phyloP scores from a whole-genome alignment of 1,139 yeast species.

The Pichia sp. region DNA sequence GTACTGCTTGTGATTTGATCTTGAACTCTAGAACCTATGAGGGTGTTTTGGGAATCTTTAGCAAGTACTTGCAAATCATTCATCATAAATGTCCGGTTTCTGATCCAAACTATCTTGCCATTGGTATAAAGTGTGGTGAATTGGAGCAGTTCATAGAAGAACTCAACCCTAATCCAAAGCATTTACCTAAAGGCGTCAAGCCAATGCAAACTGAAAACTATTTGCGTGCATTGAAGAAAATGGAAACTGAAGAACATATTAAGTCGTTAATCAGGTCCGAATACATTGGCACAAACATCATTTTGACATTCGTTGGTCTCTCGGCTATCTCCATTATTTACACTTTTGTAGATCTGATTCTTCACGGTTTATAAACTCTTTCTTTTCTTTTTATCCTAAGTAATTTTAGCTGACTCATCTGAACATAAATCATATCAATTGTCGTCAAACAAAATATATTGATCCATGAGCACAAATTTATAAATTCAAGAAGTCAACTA shows the following conservation, averaged over 20 bases:
- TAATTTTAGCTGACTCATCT: not conserved
- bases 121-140: slow-evolving; percentile 83
- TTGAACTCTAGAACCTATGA: slow-evolving; percentile 68
- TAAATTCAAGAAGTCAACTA: not conserved
- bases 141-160: slow-evolving; percentile 80
- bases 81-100: slow-evolving; percentile 73
- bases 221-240: slow-evolving; percentile 34
- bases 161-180: slow-evolving; percentile 51
- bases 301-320: slow-evolving; percentile 20
- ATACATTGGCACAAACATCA: slow-evolving; percentile 14
- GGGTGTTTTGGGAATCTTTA: slow-evolving; percentile 73
- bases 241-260: slow-evolving; percentile 21
- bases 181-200: slow-evolving; percentile 41
- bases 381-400: not conserved
- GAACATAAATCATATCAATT: no score
- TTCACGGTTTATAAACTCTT: not conserved
- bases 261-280: slow-evolving; percentile 20
- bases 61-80: slow-evolving; percentile 66
- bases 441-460: no score
- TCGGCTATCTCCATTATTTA: slow-evolving; percentile 20
- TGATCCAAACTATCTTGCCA: slow-evolving; percentile 82
- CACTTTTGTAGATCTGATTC: slow-evolving; percentile 1
- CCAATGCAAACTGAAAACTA: slow-evolving; percentile 39
- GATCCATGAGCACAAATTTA: not conserved
- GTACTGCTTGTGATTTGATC: slow-evolving; percentile 79